Conservation (phyloP, 352 stramenopile species). For the Phytophthora citrophthora region DNA sequence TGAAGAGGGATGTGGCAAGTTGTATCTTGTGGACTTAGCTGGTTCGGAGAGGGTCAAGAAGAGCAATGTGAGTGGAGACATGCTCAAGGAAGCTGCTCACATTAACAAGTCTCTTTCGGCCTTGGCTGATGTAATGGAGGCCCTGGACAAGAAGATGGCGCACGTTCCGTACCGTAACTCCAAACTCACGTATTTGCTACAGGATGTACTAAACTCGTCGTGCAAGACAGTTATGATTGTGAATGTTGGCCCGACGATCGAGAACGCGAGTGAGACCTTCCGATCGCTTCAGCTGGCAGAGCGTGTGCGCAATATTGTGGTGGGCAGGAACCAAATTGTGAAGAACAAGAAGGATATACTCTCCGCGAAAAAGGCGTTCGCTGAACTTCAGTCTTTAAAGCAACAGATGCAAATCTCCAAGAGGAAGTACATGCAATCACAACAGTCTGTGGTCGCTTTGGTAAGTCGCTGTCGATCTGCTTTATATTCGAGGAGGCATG, state of each 20-base stretch:
- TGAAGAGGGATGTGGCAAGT: slow-evolving; percentile 81
- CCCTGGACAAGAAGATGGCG: slow-evolving; percentile 88
- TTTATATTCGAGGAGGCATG: slow-evolving; percentile 36
- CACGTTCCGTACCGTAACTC: slow-evolving; percentile 98
- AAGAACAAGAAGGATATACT: slow-evolving; percentile 90
- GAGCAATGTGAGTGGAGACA: slow-evolving; percentile 87
- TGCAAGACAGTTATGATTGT: slow-evolving; percentile 96
- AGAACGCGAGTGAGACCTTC: slow-evolving; percentile 86
- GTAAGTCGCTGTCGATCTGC: slow-evolving; percentile 67
- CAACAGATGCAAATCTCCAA: slow-evolving; percentile 90
- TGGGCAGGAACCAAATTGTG: slow-evolving; percentile 79
- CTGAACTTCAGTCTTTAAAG: slow-evolving; percentile 95
- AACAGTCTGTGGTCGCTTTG: slow-evolving; percentile 91
- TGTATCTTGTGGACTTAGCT: slow-evolving; percentile 94
- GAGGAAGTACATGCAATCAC: slow-evolving; percentile 88
- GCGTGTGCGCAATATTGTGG: slow-evolving; percentile 80
- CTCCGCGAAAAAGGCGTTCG: slow-evolving; percentile 93
- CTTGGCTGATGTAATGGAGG: slow-evolving; percentile 94
- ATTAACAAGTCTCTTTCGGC: slow-evolving; percentile 93
- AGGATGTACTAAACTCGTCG: slow-evolving; percentile 91
- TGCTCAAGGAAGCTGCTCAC: slow-evolving; percentile 78
- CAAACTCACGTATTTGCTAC: slow-evolving; percentile 97
- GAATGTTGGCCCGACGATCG: slow-evolving; percentile 85
- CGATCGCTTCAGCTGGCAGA: slow-evolving; percentile 90
- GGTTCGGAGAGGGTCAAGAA: slow-evolving; percentile 93